Base-by-base conservation (phyloP, 2,329 filamentous ascomycete species). In the Tolypocladium ophioglossoides region DNA sequence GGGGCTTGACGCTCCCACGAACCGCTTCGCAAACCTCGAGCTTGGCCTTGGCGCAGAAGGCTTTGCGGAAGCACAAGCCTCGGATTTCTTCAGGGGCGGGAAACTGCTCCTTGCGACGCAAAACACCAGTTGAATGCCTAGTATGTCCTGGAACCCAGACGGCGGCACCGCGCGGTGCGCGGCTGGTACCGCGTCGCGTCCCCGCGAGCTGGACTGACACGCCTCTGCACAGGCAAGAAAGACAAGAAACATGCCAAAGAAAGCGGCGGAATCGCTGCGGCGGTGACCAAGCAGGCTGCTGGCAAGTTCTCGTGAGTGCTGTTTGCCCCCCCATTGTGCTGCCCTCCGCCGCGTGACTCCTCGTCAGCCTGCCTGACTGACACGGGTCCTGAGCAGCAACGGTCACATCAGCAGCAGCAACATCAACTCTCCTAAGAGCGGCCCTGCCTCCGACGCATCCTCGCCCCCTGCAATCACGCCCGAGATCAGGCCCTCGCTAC, bases 191-290 rank as follows among this genome's bases (percentile, higher is more conserved):
- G 48, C 59, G 54, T 58, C 57, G 37, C 57, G 51, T 38, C 44
- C 44, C 52, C 49, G 57, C 55, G 52, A 57, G 66, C 55, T 61
- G 60, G 62, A n/a, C 49, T n/a, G 24, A 53, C 35, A 62, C 64
- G 60, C 56, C 57, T 58, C 54, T 52, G 59, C 61, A 55, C 56
- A 74, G 71, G 66, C 56, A 78, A 78, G 72, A 79, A 78, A 67
- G 70, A 76, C 63, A 76, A 71, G 67, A 80, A 78, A 70, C 70
- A 79, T 77, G 76, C 72, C 66, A 79, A 73, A 74, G 76, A 79
- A 63, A 70, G 68, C 63, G 74, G 76, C 62, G 74, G 75, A 61
- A 77, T 79, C 62, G 72, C 75, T 61, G 76, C 77, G 50, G 76
- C 76, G 68, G 73, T 79, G 70, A 78, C 74, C 58, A 78, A 74